Conservation (phyloP, 805 yeast genomes). For the Candida dajiaensis region DNA sequence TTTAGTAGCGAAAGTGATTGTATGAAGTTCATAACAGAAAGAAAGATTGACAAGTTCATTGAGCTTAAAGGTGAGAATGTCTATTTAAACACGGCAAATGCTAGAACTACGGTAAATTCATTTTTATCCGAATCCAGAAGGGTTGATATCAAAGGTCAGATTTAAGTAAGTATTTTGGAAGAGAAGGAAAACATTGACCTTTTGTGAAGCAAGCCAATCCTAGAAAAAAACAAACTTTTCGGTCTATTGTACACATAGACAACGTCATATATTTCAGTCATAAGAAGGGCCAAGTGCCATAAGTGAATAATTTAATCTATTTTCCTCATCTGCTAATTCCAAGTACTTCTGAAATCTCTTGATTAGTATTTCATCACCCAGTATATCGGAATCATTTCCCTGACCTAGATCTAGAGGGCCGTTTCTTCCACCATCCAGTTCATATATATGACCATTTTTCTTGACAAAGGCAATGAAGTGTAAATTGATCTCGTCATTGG, state of each 20-base stretch:
- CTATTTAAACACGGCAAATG: slow-evolving; percentile 31
- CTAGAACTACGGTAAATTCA: slow-evolving; percentile 29
- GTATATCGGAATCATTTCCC: slow-evolving; percentile 36
- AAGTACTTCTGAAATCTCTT: slow-evolving; percentile 63
- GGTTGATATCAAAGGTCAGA: slow-evolving; percentile 90
- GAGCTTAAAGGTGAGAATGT: slow-evolving; percentile 27
- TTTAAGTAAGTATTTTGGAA: slow-evolving; percentile 25
- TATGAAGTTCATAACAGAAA: slow-evolving; percentile 34
- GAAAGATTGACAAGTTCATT: slow-evolving; percentile 31
- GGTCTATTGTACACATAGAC: background rate
- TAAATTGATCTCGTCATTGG: slow-evolving; percentile 46
- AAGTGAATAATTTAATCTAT: slow-evolving; percentile 63
- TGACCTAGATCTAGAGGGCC: slow-evolving; percentile 66
- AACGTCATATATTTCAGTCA: slow-evolving; percentile 19
- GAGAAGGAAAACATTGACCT: background rate
- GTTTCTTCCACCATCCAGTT: slow-evolving; percentile 80
- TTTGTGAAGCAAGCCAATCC: background rate
- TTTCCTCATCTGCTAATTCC: slow-evolving; percentile 51
- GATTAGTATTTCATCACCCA: slow-evolving; percentile 45
- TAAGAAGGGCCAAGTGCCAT: slow-evolving; percentile 65
- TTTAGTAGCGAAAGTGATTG: slow-evolving; percentile 36
- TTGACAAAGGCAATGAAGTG: slow-evolving; percentile 78
- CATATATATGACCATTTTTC: slow-evolving; percentile 57
- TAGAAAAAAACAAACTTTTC: too few species aligned
- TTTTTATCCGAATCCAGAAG: slow-evolving; percentile 38